These are phyloP conservation scores for Leptographium wingfieldii DNA, from an alignment of 2,329 filamentous ascomycete species.

Conservation along the genomic window DNA sequence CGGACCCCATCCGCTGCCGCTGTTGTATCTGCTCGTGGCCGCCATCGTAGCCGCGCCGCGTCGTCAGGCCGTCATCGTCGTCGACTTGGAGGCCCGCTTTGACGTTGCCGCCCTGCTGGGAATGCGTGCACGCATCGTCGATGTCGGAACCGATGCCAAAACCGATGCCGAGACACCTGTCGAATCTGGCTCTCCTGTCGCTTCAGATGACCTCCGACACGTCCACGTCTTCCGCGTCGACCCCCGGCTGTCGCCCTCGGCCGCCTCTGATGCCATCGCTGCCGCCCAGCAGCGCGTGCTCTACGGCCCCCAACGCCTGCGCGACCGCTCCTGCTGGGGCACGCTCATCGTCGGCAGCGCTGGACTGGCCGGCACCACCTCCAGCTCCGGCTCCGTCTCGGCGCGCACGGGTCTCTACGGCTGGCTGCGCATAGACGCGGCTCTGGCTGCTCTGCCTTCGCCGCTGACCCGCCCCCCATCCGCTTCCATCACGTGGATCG, in stretches of 20 bases:
- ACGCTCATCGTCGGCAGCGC: conserved; percentile 37
- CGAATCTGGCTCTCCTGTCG: conserved; percentile 2
- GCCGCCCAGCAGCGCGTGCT: conserved; percentile 35
- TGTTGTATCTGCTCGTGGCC: conserved; percentile 44
- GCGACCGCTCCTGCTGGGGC: conserved; percentile 43
- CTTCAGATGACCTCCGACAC: conserved; percentile 29
- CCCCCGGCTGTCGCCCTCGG: conserved; percentile 11
- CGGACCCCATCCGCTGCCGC: conserved; percentile 35
- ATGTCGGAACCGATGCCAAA: not conserved
- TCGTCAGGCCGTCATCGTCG: conserved; percentile 34
- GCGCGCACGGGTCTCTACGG: conserved; percentile 29
- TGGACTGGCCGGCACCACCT: conserved; percentile 9
- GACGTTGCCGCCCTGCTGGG: conserved; percentile 34
- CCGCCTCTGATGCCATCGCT: conserved; percentile 21
- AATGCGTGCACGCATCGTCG: conserved; percentile 5
- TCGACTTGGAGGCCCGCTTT: conserved; percentile 45
- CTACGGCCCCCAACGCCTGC: conserved; percentile 32
- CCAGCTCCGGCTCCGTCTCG: conserved; percentile 18
- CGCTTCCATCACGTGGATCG: conserved; percentile 34
- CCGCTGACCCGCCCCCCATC: conserved; percentile 11
- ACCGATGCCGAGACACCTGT: not conserved
- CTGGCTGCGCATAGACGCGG: conserved; percentile 40
- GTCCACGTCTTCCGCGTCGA: conserved; percentile 36
- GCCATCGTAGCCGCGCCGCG: conserved; percentile 35
- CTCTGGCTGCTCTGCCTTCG: conserved; percentile 25